Evolutionary conservation across 805 yeast genomes (phyloP), one percentile per base, ranked within the genome.

Genomic region (Teunomyces atbi): DNA sequence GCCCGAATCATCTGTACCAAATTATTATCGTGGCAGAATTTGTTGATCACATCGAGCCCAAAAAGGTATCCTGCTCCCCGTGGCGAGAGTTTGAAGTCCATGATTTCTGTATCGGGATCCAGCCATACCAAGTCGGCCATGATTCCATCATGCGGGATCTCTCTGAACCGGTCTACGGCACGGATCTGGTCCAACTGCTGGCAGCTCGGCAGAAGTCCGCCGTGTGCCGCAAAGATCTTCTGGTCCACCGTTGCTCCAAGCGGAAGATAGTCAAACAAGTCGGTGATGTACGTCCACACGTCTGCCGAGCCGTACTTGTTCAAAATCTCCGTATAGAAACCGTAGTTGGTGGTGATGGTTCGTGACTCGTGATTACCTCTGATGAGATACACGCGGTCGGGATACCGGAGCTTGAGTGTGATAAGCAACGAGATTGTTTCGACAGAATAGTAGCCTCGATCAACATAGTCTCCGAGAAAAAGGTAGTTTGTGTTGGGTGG

Each of bases 121-220:
- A 94, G 84, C 99, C 99, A 94, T 15, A 94, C 98, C 42, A 94
- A 71, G 64, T 94, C 99, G 1, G 99, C 99, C 97, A 94, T 94
- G 12, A 97, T 96, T 0, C 99, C 99, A 63, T 94, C 99, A 57
- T 95, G 99, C 0, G 99, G 99, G 10, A 95, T 89, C 63, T 94
- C 99, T 53, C 84, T 81, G 61, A 90, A 92, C 48, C 99, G 65
- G 65, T 94, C 99, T 6, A 95, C 84, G 12, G 94, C 83, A 52
- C 86, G 76, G 43, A 94, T 89, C 54, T 95, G 97, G 61, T 94
- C 97, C 18, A 94, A 77, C 6, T 94, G 87, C 60, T 92, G 98
- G 40, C 96, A 89, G 52, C 90, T 88, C 0, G 99, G 99, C 4
- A 96, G 88, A 5, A 94, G 68, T 0, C 99, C 99, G 4, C 99